Evolutionary conservation across 2,329 filamentous ascomycete species (phyloP), one percentile per base, ranked within the genome.

Genomic region (Talaromyces sp.): DNA sequence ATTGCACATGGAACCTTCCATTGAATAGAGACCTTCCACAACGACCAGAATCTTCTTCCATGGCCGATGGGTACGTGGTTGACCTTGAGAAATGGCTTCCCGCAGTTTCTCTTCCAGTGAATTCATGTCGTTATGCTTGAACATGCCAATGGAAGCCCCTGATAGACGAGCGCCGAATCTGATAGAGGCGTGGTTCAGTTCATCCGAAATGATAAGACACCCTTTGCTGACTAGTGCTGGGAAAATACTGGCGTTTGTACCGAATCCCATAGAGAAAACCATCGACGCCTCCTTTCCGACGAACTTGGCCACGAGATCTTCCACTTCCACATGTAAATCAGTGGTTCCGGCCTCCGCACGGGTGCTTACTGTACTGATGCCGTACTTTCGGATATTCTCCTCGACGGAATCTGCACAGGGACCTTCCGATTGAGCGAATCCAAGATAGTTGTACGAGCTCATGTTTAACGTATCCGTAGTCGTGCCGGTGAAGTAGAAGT

Each of bases 1-100:
- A 72, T 99, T 94, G 75, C 90, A 94, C 89, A 99, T 96, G 64
- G 92, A 97, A 51, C 94, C 94, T 78, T 99, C 94, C 94, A 99
- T 99, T 1, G 93, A 97, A 81, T 99, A 99, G 19, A 99, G 83
- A 66, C 94, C 94, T 74, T 99, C 94, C 37, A 99, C 90, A 37
- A 93, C 92, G 45, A 99, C 89, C 53, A 99, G 75, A 61, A 99
- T 97, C 84, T 97, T 99, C 82, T 96, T 97, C 94, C 94, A 99
- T 1, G 94, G 94, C 31, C 94, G 89, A 75, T 99, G 94, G n/a
- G 93, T 99, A 64, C 94, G 89, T 55, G 94, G 94, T 72, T 99
- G 94, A 45, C 94, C 94, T 76, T 97, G 93, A 13, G 93, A 92
- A 70, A 99, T 97, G 64, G 87, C 89, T 71, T 97, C 92, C 41